Evolutionary conservation across 2,329 filamentous ascomycete species (phyloP), one percentile per base, ranked within the genome.

Genomic region (Colletotrichum lindemuthianum): DNA sequence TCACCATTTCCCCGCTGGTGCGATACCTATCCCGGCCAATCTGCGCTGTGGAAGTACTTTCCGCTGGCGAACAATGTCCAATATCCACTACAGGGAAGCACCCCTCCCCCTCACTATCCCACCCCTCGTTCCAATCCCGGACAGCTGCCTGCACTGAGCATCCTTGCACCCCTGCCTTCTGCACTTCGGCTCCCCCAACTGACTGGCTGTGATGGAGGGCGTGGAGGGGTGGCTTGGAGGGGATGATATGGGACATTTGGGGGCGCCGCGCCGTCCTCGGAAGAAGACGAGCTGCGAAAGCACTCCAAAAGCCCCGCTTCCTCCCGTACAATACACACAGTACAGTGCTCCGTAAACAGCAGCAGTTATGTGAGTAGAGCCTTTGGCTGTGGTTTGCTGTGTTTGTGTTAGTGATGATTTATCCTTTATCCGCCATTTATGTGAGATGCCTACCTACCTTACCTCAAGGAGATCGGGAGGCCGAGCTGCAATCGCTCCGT

Each of bases 201-300:
- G 61, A 51, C 40, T 49, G 51, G 47, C 44, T 55, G 47, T 33
- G 45, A 61, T 56, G 51, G 58, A 54, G 56, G 37, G n/a, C 39
- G 50, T 60, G 60, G 60, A 56, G 61, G 61, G 61, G 57, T 65
- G 61, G 61, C 37, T 55, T 55, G 44, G 61, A 55, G 51, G 40
- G 51, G 57, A 32, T 33, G 24, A 11, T n/a, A 9, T 24, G 53
- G 53, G 48, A 37, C 16, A 45, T 16, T 34, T 16, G 34, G 43
- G 49, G 49, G 41, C 47, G 44, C 59, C 59, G 52, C 60, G 48
- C 63, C 59, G 59, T 47, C 37, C 49, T 64, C 59, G 49, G 63
- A 47, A 16, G 24, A 33, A 41, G 53, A 48, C 36, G 41, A 44
- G 47, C 45, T 47, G 48, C 41, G 39, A 51, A 43, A 63, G 59